Conservation (phyloP, 768 basidiomycete genomes). For the Mycena belliarum region DNA sequence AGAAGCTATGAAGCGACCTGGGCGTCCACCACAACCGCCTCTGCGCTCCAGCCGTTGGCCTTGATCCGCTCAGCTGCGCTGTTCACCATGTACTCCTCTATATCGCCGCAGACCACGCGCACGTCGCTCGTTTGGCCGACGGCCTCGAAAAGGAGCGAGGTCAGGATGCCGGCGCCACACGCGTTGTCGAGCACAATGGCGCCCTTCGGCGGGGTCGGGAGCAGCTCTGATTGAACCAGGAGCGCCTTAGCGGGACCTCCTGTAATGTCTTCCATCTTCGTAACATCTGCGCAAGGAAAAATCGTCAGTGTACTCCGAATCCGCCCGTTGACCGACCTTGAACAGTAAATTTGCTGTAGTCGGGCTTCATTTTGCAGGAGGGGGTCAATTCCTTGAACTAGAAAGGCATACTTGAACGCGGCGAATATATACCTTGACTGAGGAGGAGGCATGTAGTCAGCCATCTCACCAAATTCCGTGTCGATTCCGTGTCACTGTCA, state of each 20-base stretch:
- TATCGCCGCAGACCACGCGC: constrained; percentile 4
- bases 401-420: too few relatives aligned
- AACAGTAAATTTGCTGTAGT: too few relatives aligned
- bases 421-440: too few relatives aligned
- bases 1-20: too few relatives aligned
- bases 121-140: not conserved
- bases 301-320: too few relatives aligned
- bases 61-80: constrained; percentile 5
- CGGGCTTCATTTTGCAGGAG: too few relatives aligned
- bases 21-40: constrained; percentile 9
- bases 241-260: constrained; percentile 1
- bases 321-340: too few relatives aligned
- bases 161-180: constrained; percentile 3
- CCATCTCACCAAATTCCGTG: too few relatives aligned
- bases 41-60: constrained; percentile 11
- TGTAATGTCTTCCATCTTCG: constrained; percentile 17
- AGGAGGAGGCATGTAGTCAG: too few relatives aligned
- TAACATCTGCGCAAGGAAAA: not conserved
- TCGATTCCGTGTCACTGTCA: too few relatives aligned
- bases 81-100: constrained; percentile 7
- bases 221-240: constrained; percentile 3
- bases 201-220: constrained; percentile 6
- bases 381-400: too few relatives aligned
- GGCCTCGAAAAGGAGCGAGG: constrained; percentile 2
- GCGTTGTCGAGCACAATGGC: constrained; percentile 16